A percentile compares a stretch with the other conserved stretches of the same genome.
Evolutionary conservation across 305 asterid genomes (phyloP).

Genomic region (Nicotiana rustica): DNA sequence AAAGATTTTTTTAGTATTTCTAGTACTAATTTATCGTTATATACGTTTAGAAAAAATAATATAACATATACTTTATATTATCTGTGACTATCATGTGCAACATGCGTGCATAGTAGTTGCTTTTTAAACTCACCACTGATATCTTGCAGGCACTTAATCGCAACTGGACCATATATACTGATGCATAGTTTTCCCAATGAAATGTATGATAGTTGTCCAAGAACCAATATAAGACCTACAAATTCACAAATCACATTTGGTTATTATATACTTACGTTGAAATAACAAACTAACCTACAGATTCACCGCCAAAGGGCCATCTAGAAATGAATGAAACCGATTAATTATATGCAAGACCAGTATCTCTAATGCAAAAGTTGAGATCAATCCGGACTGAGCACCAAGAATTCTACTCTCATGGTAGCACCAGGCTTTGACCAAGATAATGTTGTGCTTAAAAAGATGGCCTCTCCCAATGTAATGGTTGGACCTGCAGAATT

Average conservation of each 20-base stretch:
- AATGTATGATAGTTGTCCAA: conserved; percentile 49
- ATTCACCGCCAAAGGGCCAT: conserved; percentile 47
- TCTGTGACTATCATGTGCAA: too few relatives aligned
- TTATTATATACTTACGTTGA: neutral
- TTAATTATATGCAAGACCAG: conserved; percentile 45
- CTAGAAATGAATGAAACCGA: conserved; percentile 44
- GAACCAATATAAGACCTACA: conserved; percentile 50
- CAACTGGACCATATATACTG: conserved; percentile 46
- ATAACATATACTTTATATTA: too few relatives aligned
- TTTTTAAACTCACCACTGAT: conserved; percentile 22
- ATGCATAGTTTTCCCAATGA: conserved; percentile 47
- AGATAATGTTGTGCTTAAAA: too few relatives aligned
- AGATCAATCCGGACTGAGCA: conserved; percentile 45
- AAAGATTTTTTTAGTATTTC: too few relatives aligned
- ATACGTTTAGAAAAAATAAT: too few relatives aligned
- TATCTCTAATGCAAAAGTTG: conserved; percentile 51
- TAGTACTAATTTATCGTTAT: too few relatives aligned
- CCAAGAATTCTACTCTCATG: conserved; percentile 53
- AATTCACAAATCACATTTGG: neutral
- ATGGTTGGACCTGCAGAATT: too few relatives aligned
- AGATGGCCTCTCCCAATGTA: too few relatives aligned
- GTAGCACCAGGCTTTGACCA: too few relatives aligned
- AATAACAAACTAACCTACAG: neutral
- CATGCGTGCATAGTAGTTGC: too few relatives aligned
- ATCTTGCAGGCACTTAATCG: conserved; percentile 21